Percentiles rank a stretch among this genome's conserved stretches.
phyloP scores from a whole-genome alignment of 352 stramenopile species.

The Globisporangium splendens region DNA sequence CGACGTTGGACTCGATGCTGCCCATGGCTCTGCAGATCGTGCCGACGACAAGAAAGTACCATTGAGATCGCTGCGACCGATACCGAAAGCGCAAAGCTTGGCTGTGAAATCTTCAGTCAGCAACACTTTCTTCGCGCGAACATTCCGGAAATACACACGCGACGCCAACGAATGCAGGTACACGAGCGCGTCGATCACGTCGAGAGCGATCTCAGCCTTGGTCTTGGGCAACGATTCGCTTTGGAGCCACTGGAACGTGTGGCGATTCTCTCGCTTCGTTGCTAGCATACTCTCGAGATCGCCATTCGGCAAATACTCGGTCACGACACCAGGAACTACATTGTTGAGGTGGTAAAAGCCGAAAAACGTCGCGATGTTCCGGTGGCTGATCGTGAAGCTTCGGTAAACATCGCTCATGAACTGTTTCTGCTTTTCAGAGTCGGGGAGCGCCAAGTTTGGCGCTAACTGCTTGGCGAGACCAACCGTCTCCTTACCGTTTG shows the following conservation, averaged over 20 bases:
- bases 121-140: slow-evolving; percentile 43
- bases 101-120: slow-evolving; percentile 38
- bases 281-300: slow-evolving; percentile 35
- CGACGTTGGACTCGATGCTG: slow-evolving; percentile 12
- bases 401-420: slow-evolving; percentile 38
- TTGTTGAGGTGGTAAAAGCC: slow-evolving; percentile 27
- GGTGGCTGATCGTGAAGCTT: slow-evolving; percentile 24
- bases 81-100: slow-evolving; percentile 50
- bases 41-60: slow-evolving; percentile 17
- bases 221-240: slow-evolving; percentile 27
- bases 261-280: slow-evolving; percentile 15
- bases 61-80: not conserved
- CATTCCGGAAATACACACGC: slow-evolving; percentile 32
- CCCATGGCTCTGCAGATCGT: slow-evolving; percentile 9
- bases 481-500: not conserved
- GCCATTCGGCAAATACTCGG: slow-evolving; percentile 40
- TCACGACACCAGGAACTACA: slow-evolving; percentile 27
- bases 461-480: slow-evolving; percentile 15
- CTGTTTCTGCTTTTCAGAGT: not conserved
- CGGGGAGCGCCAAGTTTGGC: slow-evolving; percentile 20
- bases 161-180: slow-evolving; percentile 60
- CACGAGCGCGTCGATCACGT: slow-evolving; percentile 63
- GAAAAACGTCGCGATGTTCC: slow-evolving; percentile 33
- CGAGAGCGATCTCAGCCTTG: slow-evolving; percentile 70
- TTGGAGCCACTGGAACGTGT: slow-evolving; percentile 37